These are phyloP conservation scores for Tylopilus vinaceipallidus DNA, from an alignment of 768 basidiomycete species.

Conservation along the genomic window DNA sequence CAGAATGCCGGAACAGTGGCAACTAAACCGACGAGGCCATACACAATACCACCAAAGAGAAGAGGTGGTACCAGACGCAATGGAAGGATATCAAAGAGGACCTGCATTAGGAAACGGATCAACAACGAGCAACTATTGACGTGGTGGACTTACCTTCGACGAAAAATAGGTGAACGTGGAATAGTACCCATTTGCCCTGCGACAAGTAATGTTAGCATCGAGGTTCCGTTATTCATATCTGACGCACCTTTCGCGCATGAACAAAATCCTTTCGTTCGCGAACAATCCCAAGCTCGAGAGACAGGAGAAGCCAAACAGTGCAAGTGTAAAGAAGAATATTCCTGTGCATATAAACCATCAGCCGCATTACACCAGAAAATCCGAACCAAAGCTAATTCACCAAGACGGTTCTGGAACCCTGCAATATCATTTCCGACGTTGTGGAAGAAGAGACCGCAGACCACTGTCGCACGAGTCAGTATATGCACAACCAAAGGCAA, in stretches of 20 bases:
- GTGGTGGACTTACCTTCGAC: constrained; percentile 62
- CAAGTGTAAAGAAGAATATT: constrained; percentile 96
- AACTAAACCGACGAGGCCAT: constrained; percentile 92
- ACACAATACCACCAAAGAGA: constrained; percentile 94
- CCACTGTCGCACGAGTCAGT: constrained; percentile 43
- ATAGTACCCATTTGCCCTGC: constrained; percentile 95
- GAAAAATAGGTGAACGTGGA: constrained; percentile 95
- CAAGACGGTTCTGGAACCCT: constrained; percentile 94
- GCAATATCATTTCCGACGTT: constrained; percentile 90
- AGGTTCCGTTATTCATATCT: background rate
- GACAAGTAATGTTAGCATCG: background rate
- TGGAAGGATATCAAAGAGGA: constrained; percentile 95
- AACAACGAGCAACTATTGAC: background rate
- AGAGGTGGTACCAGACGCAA: constrained; percentile 93
- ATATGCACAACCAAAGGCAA: background rate
- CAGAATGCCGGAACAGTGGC: constrained; percentile 88
- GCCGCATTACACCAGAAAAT: background rate
- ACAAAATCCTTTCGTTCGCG: constrained; percentile 91
- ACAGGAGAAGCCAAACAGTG: constrained; percentile 95
- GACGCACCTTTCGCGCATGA: constrained; percentile 93
- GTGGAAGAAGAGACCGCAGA: constrained; percentile 93
- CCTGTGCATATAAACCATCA: constrained; percentile 40
- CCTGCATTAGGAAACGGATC: constrained; percentile 39
- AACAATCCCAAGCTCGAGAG: constrained; percentile 92
- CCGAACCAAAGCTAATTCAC: constrained; percentile 34